Evolutionary conservation across 1,284 basidiomycete species (phyloP), one percentile per base, ranked within the genome.

Genomic region (Ganoderma lingzhi): DNA sequence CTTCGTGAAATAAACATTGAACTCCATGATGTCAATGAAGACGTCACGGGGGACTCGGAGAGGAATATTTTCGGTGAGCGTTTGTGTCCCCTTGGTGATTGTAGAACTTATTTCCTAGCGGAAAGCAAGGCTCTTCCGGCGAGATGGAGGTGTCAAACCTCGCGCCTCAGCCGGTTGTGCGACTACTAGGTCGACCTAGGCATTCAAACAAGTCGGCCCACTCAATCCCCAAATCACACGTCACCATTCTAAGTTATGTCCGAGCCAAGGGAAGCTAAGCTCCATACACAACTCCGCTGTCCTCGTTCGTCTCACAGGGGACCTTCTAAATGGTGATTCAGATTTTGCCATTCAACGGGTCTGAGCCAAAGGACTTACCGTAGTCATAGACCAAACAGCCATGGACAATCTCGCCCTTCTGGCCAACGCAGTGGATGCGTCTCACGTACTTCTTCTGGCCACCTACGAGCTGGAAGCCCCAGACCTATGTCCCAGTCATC

Each of bases 381-480:
- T 91, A 92, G 75, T 92, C 90, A 71, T 92, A 92, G 12, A 90
- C 82, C 45, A 92, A 73, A 56, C 82, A 84, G 23, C 80, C 80
- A 70, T 86, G 80, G 66, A 91, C 85, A 45, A 87, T 84, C 72
- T 89, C 83, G 19, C 80, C 84, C 39, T 81, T 73, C 2, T 89
- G 83, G 6, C 88, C 88, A 14, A 84, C 87, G 76, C 91, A 90
- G 68, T 86, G 82, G 69, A 91, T 78, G 71, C 86, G 87, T 66
- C 90, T 82, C 15, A 82, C 80, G 74, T 92, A 86, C 67, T 88
- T 82, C 73, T 89, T 85, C 74, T 87, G 86, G 17, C 82, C 85
- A n/a, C 87, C 78, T 65, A 90, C 78, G 6, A 86, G 79, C 72
- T 90, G 84, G 30, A 92, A 85, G 32, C 90, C 91, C 91, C 91